Base-by-base conservation (phyloP, 768 basidiomycete species). In the Xerocomellus chrysenteron region DNA sequence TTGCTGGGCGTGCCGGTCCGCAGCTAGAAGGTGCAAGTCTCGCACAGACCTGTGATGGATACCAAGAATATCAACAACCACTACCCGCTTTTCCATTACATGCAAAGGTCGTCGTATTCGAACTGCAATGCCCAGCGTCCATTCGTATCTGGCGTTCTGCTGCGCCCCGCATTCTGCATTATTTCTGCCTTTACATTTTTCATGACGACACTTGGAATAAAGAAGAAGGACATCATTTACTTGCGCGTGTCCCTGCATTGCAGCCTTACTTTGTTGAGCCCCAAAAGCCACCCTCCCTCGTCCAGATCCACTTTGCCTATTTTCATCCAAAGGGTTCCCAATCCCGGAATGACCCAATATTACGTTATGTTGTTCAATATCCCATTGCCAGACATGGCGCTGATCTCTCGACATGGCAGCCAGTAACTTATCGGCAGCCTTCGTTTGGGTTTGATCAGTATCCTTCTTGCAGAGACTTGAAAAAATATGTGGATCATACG, bases 131-230 rank as follows among this genome's bases (percentile, higher is more conserved):
- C 39, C 80, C 80, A 0, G 10, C 40, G 5, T 51, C 54, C 8
- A 71, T 78, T 52, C 57, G 63, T 21, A 60, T 72, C 32, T 81
- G 80, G 80, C 69, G 80, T 50, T 65, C 65, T 0, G 54, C 61
- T 17, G 74, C 75, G 0, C 72, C 71, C 47, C 52, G 56, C n/a
- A 55, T 79, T 36, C 56, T 77, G 21, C 52, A 11, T 32, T 9
- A 0, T 32, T 32, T 1, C 30, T 28, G 4, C 5, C 5, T 28
- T 21, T 1, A 21, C 21, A 21, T 21, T 0, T 2, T 8, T 10
- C 9, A 32, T 32, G 9, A 21, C 21, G 21, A 21, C 21, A 21
- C 21, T 21, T 21, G 21, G 21, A 21, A 21, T 21, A 21, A 2
- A 32, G 10, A 32, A 9, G 30, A 11, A 32, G 30, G 10, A 19